Base-by-base conservation (phyloP, 495 filamentous ascomycete species). In the Trichoderma virens region DNA sequence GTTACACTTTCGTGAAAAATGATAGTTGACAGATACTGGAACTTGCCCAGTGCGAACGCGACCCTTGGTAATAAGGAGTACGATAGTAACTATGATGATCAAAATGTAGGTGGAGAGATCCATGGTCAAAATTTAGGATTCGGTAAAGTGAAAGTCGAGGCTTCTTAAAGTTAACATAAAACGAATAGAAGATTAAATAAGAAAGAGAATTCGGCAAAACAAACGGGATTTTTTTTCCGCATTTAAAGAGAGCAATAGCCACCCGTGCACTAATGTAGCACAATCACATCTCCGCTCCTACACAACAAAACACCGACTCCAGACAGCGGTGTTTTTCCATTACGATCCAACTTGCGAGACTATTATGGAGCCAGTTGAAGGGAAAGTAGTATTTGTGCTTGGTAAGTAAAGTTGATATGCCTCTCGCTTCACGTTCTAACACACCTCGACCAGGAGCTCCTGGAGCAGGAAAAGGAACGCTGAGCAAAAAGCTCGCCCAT, bases 401-500 rank as follows among this genome's bases (percentile, higher is more conserved):
- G 43, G 43, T 47, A 20, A 20, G 43, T 47, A 1, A 6, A 20
- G 23, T 1, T 23, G 5, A 6, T 20, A n/a, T 23, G 5, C 39
- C 5, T 5, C 39, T 35, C 43, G 23, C 3, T 23, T 47, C n/a
- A 47, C 2, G 5, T 2, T 20, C 43, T 47, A 25, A 47, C n/a
- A 1, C 3, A 5, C 16, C 18, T 20, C 5, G 3, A 20, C 14
- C 3, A 47, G 43, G 43, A 2, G 43, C 43, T n/a, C 43, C 43
- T 8, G 43, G 43, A 20, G 43, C 43, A 7, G 43, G 43, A 20
- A 47, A 47, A 8, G 43, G 43, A 47, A 8, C 43, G 4, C 43
- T 20, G 9, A 20, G 2, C 18, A 20, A n/a, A 5, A 47, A 47
- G 20, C 39, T 43, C 16, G 39, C 39, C 71, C 7, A 81, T 71